phyloP scores from a whole-genome alignment of 1,139 yeast genomes.

The Suhomyces taliae region DNA sequence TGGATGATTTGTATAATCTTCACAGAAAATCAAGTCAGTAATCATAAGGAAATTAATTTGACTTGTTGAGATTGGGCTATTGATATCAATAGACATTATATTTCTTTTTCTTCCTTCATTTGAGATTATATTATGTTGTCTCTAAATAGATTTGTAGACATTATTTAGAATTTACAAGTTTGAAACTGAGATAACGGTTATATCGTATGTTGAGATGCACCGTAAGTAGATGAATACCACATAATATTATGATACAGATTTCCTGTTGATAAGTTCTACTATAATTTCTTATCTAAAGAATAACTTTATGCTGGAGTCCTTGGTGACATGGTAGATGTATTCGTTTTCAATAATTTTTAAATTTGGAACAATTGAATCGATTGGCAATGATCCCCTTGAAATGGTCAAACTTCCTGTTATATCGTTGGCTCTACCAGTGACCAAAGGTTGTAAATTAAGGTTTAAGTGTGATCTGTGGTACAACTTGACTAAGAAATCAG shows the following conservation, averaged over 20 bases:
- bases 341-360: slow-evolving; percentile 55
- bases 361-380: slow-evolving; percentile 14
- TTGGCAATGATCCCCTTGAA: slow-evolving; percentile 49
- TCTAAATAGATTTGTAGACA: too few relatives aligned
- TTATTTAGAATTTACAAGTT: too few relatives aligned
- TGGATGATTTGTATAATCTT: slow-evolving; percentile 70
- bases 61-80: too few relatives aligned
- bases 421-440: slow-evolving; percentile 82
- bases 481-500: slow-evolving; percentile 49
- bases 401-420: slow-evolving; percentile 71
- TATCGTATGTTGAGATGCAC: too few relatives aligned
- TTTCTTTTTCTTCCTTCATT: not conserved
- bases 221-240: not conserved
- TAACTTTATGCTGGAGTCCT: slow-evolving; percentile 51
- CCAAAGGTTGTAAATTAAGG: slow-evolving; percentile 60
- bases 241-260: not conserved
- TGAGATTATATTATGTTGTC: too few relatives aligned
- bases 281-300: slow-evolving; percentile 34
- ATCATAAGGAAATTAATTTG: not conserved
- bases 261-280: too few relatives aligned
- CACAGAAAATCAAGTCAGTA: slow-evolving; percentile 35
- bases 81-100: too few relatives aligned
- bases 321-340: slow-evolving; percentile 60
- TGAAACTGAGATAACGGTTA: too few relatives aligned
- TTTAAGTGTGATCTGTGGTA: slow-evolving; percentile 52